These are phyloP conservation scores for Tieghemostelium lacteum DNA, from an alignment of 78 protist genomes.

Conservation along the genomic window DNA sequence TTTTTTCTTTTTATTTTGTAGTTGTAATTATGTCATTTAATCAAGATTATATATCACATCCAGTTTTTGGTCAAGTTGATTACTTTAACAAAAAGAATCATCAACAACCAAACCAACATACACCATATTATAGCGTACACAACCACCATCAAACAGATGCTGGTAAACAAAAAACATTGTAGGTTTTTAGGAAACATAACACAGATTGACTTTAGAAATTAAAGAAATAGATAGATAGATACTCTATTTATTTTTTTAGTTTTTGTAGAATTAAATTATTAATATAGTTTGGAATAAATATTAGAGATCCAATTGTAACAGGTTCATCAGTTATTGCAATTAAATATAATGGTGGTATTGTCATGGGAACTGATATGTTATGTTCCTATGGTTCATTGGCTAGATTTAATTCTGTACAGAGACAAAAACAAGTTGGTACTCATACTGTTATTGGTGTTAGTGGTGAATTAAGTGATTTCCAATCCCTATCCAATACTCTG, in stretches of 20 bases:
- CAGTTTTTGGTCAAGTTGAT: slow-evolving; percentile 71
- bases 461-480: slow-evolving; percentile 96
- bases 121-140: too few species aligned
- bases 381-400: slow-evolving; percentile 95
- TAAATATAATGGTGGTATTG: slow-evolving; percentile 94
- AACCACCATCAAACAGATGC: not conserved
- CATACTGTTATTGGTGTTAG: slow-evolving; percentile 84
- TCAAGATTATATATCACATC: slow-evolving; percentile 28
- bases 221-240: not conserved
- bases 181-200: not conserved
- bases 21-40: not conserved
- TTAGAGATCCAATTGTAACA: slow-evolving; percentile 91
- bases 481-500: slow-evolving; percentile 75
- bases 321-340: slow-evolving; percentile 95
- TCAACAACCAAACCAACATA: not conserved
- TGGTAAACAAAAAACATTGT: slow-evolving; percentile 62
- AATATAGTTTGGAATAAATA: not conserved
- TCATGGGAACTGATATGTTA: slow-evolving; percentile 93
- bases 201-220: not conserved
- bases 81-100: slow-evolving; percentile 17
- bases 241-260: not conserved
- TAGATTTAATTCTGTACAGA: slow-evolving; percentile 80
- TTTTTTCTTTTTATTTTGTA: not conserved
- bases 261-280: not conserved
- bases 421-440: slow-evolving; percentile 80